These are phyloP conservation scores for Alternaria burnsii DNA, from an alignment of 2,329 filamentous ascomycete species.

Conservation along the genomic window DNA sequence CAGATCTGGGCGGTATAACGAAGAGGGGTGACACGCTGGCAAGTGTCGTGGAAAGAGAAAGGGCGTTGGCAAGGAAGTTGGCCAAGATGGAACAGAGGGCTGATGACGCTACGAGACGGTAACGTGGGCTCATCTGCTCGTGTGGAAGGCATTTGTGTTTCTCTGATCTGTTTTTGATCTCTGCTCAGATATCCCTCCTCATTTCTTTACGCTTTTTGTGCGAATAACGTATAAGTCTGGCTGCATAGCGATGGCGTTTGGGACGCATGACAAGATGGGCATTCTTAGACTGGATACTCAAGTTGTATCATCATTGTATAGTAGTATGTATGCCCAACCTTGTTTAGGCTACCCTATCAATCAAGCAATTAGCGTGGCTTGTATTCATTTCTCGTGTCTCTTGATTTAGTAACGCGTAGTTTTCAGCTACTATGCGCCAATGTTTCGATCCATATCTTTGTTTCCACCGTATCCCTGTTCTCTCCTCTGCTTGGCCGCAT, in stretches of 20 bases:
- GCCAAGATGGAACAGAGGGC: conserved; percentile 38
- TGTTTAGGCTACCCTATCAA: not conserved
- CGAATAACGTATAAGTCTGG: conserved; percentile 4
- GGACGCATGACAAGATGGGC: not conserved
- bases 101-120: conserved; percentile 28
- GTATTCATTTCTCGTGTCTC: not conserved
- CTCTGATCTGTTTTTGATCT: conserved; percentile 23
- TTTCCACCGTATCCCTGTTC: conserved; percentile 62
- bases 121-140: not conserved
- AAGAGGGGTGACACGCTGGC: conserved; percentile 34
- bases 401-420: conserved; percentile 32
- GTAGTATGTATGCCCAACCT: not conserved
- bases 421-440: conserved; percentile 56
- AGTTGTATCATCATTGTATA: conserved; percentile 9
- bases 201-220: conserved; percentile 9
- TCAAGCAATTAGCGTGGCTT: not conserved
- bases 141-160: conserved; percentile 4
- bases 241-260: conserved; percentile 38
- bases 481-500: conserved; percentile 55
- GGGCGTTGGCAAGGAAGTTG: conserved; percentile 36
- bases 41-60: conserved; percentile 40
- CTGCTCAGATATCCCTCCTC: conserved; percentile 34
- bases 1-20: conserved; percentile 23
- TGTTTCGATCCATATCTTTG: conserved; percentile 55
- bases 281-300: conserved; percentile 4